Evolutionary conservation across 106 monocot genomes (phyloP), one percentile per base, ranked within the genome.

Genomic region (Dendrobium catenatum): DNA sequence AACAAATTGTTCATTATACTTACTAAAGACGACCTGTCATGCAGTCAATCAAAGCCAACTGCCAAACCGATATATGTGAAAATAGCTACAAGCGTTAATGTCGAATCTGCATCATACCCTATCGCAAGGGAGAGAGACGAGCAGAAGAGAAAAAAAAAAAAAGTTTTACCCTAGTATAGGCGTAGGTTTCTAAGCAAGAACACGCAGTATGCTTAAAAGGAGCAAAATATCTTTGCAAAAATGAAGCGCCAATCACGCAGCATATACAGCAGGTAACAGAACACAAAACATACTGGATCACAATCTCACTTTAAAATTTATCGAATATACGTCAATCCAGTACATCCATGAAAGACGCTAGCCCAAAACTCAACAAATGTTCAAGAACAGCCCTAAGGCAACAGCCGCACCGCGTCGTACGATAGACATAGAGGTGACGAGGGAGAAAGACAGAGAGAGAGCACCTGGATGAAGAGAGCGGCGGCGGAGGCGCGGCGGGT

Each of bases 401-500:
- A 73, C 17, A 42, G 42, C 73, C 41, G 42, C 41, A 42, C 11
- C 48, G 11, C 9, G 48, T 59, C 9, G 18, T 8, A 55, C 61
- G 16, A 5, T 26, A 41, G 11, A 26, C 10, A 49, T 1, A 48
- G 18, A 72, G 41, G 26, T 4, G 17, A 64, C 31, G 55, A 58
- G 73, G 49, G 46, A 48, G 42, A 22, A 17, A 19, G 27, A 8
- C n/a, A 43, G 29, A 70, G 7, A 24, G 20, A 6, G 13, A 24
- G 47, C 37, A 88, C 94, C 96, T 96, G 96, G 66, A 96, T 94
- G 83, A 81, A 89, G 54, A 92, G 83, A 8, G 90, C 91, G 16
- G 96, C 94, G 10, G 90, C 85, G 77, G 88, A 78, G 79, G 89
- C 90, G 5, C 96, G 94, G 56, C 96, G 85, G 42, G 80, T 83